Evolutionary conservation across 2,329 filamentous ascomycete genomes (phyloP), one percentile per base, ranked within the genome.

Genomic region (Alternaria ethzedia): DNA sequence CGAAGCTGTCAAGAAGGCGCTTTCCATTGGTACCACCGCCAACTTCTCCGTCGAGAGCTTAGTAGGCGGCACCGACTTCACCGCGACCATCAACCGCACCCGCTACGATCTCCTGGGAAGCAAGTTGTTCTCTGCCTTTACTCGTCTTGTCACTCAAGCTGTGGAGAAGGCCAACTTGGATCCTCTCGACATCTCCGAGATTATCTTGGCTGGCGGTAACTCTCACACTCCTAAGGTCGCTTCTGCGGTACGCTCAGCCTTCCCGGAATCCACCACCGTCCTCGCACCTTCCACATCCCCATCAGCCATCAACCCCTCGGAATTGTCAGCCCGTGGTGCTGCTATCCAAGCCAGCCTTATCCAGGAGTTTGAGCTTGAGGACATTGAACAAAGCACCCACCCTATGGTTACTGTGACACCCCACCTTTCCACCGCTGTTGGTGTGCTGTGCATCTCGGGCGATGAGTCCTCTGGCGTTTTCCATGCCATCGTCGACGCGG

Each of bases 331-430:
- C 67, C 90, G 96, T 68, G 96, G 96, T 77, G 96, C 96, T 65
- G 95, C 96, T 30, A 93, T 99, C 74, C 96, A 99, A 83, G 96
- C 96, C 41, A 96, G 91, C 64, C 85, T 99, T 68, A 93, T 99
- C 80, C 90, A 94, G 81, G 95, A 97, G 81, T 99, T 97, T 82
- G 96, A 99, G 75, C 87, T 89, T 71, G 90, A 93, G 70, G 95
- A 98, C 78, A 96, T 99, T 72, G 92, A 96, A 79, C 94, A 97
- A 86, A 97, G 93, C 67, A 97, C 94, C 51, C 95, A 99, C 85
- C 91, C 96, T 56, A 93, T 94, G 78, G 94, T 99, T 68, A 97
- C 95, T 32, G 95, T 94, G 15, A 94, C 96, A 56, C 93, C 94
- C 74, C 96, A 99, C 84, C 90, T 97, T 67, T 86, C 89, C 73